Evolutionary conservation across 169 alveolate species (phyloP).

Genomic region (Plasmodium ovale): DNA sequence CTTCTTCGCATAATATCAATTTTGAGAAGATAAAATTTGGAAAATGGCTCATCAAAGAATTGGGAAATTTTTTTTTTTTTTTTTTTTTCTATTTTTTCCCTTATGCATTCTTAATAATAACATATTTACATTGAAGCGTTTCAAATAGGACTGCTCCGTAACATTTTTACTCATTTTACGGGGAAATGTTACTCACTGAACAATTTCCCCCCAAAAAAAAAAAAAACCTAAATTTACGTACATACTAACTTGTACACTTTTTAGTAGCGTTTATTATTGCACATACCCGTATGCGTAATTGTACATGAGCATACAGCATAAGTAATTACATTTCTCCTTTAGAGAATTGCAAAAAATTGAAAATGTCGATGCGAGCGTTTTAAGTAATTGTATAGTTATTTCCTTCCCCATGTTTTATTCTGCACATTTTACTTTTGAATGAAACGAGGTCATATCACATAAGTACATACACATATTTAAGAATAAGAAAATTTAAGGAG

Average conservation of each 20-base stretch:
- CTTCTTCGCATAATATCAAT: not conserved
- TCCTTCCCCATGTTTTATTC: not conserved
- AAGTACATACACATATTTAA: not conserved
- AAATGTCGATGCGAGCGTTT: slow-evolving; percentile 2
- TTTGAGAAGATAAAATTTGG: not conserved
- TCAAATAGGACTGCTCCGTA: too few species aligned
- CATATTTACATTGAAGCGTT: too few species aligned
- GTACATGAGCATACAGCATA: not conserved
- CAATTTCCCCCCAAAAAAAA: too few species aligned
- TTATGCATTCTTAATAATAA: too few species aligned
- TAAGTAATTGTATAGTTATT: slow-evolving; percentile 1
- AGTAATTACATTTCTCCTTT: not conserved
- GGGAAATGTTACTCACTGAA: too few species aligned
- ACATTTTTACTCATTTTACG: too few species aligned
- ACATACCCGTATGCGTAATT: not conserved
- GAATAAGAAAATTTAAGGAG: too few species aligned
- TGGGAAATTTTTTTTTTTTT: too few species aligned
- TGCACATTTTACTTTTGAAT: slow-evolving; percentile 17
- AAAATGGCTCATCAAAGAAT: not conserved
- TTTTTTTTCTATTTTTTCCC: too few species aligned
- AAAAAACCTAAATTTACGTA: too few species aligned
- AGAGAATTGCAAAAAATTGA: slow-evolving; percentile 8
- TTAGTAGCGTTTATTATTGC: too few species aligned
- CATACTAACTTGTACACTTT: too few species aligned
- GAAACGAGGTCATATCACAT: slow-evolving; percentile 8